A percentile compares a stretch with the other conserved stretches of the same genome.
Conservation (phyloP, 495 filamentous ascomycete species). For the Durotheca rogersii region DNA sequence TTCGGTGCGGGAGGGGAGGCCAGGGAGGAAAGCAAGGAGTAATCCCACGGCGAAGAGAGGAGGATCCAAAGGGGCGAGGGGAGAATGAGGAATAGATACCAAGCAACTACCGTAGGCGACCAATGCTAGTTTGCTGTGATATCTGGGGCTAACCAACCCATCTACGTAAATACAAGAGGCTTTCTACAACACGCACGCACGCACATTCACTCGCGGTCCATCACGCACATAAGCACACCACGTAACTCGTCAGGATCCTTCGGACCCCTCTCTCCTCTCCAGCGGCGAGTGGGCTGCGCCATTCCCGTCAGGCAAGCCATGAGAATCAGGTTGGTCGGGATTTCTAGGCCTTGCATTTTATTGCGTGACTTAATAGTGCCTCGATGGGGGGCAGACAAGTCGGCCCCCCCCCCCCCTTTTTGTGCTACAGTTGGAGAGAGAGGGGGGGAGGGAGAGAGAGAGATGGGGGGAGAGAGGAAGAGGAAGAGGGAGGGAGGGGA, state of each 20-base stretch:
- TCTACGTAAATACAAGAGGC: constrained; percentile 1
- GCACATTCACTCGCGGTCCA: too few relatives aligned
- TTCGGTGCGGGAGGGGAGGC: too few relatives aligned
- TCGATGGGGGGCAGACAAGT: constrained; percentile 6
- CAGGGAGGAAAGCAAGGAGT: neutral
- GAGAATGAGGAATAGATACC: constrained; percentile 7
- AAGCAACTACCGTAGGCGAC: constrained; percentile 6
- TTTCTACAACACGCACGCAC: too few relatives aligned
- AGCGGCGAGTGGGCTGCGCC: constrained; percentile 5
- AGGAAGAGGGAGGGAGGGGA: too few relatives aligned
- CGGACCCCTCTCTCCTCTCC: neutral
- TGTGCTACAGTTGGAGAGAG: constrained; percentile 13
- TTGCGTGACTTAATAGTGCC: constrained; percentile 14
- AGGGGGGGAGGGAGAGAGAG: constrained; percentile 6
- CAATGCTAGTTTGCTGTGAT: constrained; percentile 1
- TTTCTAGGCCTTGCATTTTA: constrained; percentile 5
- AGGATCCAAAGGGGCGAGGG: constrained; percentile 2
- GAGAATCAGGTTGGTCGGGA: constrained; percentile 15
- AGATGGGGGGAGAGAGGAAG: too few relatives aligned
- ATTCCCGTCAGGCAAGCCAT: constrained; percentile 7
- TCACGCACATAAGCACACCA: constrained; percentile 1
- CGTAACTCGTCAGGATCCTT: constrained; percentile 10
- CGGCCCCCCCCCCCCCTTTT: constrained; percentile 8
- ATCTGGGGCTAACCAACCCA: constrained; percentile 8
- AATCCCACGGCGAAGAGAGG: neutral